Base-by-base conservation (phyloP, 257 asterid genomes). In the Scutellaria barbata region DNA sequence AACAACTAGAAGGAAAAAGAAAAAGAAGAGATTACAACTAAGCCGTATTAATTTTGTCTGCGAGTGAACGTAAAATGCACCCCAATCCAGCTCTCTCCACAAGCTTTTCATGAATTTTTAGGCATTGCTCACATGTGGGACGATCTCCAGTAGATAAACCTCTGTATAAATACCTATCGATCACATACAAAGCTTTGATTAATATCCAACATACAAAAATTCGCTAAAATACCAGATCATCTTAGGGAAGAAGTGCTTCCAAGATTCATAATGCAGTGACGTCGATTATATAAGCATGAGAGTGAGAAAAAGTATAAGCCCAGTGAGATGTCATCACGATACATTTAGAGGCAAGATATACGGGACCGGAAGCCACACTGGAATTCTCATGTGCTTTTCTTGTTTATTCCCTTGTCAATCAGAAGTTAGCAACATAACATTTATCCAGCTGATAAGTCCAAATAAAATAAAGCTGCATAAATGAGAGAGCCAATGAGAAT, bases 141-240 rank as follows among this genome's bases (percentile, higher is more conserved):
- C 99, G 89, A 82, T 95, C 98, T 64, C 99, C 98, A 0, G 99
- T 95, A 6, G 98, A 82, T 83, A 95, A 84, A 57, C 99, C 99
- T 79, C 97, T 83, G 76, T 92, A 95, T 63, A 92, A 80, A 73
- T 95, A 95, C 96, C 99, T 90, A 81, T 40, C 62, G 50, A 77
- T n/a, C 60, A 72, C 50, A 80, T 20, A 54, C n/a, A 57, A 58
- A 14, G 61, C 50, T 66, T 42, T 39, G 46, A 17, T 59, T 45
- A 73, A 45, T 58, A 43, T 20, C 13, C 25, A 48, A 20, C 5
- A 22, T 30, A 18, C 17, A 35, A 11, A 42, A n/a, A n/a, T n/a
- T n/a, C n/a, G n/a, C n/a, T n/a, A n/a, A n/a, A n/a, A n/a, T n/a
- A 52, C 17, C 0, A 61, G 41, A 77, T 13, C 33, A 58, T 42